Conservation (phyloP, 2,329 filamentous ascomycete genomes). For the Aspergillus sp. region DNA sequence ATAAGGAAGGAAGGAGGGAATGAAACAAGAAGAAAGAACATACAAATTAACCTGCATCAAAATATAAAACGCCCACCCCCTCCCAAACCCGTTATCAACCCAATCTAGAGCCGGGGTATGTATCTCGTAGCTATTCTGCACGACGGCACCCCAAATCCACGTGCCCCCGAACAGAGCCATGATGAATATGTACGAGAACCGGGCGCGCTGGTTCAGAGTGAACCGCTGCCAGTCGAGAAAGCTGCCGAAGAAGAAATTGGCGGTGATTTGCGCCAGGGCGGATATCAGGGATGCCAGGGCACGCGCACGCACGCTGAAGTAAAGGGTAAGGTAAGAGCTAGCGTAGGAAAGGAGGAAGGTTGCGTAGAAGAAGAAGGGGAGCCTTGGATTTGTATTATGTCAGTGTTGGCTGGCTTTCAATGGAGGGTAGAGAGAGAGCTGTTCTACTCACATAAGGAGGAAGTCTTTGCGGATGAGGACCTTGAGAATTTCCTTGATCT, state of each 20-base stretch:
- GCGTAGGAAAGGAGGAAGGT: background rate
- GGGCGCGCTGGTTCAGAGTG: background rate
- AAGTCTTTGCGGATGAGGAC: background rate
- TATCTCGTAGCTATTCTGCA: background rate
- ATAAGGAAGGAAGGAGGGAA: too few relatives aligned
- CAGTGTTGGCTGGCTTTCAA: too few relatives aligned
- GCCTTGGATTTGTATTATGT: background rate
- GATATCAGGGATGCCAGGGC: background rate
- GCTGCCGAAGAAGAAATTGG: background rate
- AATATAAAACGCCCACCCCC: background rate
- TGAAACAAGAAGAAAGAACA: too few relatives aligned
- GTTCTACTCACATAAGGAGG: background rate
- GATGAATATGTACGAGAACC: background rate
- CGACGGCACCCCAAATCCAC: background rate
- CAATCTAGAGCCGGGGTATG: background rate
- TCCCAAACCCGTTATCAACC: background rate
- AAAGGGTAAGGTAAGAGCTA: background rate
- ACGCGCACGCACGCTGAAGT: constrained; percentile 1
- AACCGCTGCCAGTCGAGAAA: background rate
- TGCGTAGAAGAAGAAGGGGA: background rate
- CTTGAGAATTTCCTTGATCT: background rate
- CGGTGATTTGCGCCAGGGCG: background rate
- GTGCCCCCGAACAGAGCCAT: background rate
- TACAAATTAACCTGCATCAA: too few relatives aligned
- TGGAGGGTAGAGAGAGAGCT: too few relatives aligned